Evolutionary conservation across 305 asterid species (phyloP), one percentile per base, ranked within the genome.

Genomic region (Rubia peregrina): DNA sequence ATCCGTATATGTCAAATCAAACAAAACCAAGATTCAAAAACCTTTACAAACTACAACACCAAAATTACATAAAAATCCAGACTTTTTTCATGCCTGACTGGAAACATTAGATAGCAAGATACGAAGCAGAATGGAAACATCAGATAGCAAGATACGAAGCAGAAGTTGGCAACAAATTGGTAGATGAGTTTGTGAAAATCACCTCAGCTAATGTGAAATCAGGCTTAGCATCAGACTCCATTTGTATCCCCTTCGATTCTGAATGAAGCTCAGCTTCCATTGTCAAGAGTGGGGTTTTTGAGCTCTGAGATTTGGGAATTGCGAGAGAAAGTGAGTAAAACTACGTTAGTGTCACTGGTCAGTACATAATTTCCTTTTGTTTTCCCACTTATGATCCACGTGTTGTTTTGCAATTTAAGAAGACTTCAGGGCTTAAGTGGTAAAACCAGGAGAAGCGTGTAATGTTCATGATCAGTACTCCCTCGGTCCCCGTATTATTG

Each of bases 201-300:
- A 86, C 95, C 91, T 88, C 92, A 67, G 87, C 81, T 70, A 86
- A 71, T 60, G 95, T 88, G 80, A 88, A 88, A 36, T 36, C 6
- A 5, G 40, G 40, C 73, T 81, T 91, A 4, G 79, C 71, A 6
- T 70, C 73, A 42, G 61, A 75, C 55, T 53, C 79, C 81, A 61
- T 67, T 80, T 24, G 26, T 24, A 67, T 53, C 59, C 24, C 85
- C 65, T 33, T 55, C 73, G 78, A 82, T 74, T 75, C 69, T 70
- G 82, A 71, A 48, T 81, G 79, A 74, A 68, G 57, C 61, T 67
- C 76, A 19, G 41, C 74, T 49, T 42, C 81, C 88, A 85, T 17
- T 77, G 66, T 71, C 63, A 22, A 61, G 40, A 44, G 70, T 74
- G 21, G 38, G 19, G 48, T 13, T 41, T 24, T 49, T 36, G 64